Conservation (phyloP, 1,284 basidiomycete species). For the Inonotus hispidus region DNA sequence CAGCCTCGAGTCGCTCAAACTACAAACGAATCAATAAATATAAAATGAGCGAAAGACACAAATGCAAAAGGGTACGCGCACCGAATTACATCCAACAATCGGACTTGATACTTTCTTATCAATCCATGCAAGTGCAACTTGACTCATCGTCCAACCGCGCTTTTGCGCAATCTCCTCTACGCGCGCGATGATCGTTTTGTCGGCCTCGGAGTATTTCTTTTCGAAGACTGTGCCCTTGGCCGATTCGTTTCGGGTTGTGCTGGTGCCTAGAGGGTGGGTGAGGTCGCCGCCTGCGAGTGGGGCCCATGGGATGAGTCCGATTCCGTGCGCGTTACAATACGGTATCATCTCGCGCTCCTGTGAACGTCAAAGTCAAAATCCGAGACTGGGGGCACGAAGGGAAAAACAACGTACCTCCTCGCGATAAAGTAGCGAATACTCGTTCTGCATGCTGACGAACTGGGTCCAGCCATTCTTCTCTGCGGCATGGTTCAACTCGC, state of each 20-base stretch:
- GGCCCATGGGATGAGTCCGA: conserved; percentile 39
- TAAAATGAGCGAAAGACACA: not conserved
- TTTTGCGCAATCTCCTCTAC: conserved; percentile 29
- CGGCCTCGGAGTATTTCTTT: conserved; percentile 24
- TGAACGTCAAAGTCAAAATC: not conserved
- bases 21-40: not conserved
- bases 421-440: conserved; percentile 39
- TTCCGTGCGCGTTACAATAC: conserved; percentile 42
- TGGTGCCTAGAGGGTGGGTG: conserved; percentile 32
- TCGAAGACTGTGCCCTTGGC: conserved; percentile 29
- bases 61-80: not conserved
- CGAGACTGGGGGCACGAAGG: not conserved
- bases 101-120: conserved; percentile 25
- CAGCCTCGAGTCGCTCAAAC: conserved; percentile 15
- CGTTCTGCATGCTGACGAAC: conserved; percentile 38
- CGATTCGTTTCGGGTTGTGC: conserved; percentile 24
- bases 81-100: conserved; percentile 24
- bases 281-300: conserved; percentile 36
- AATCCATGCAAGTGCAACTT: conserved; percentile 29
- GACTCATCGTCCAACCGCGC: conserved; percentile 25
- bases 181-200: conserved; percentile 26
- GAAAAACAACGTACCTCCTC: conserved; percentile 28
- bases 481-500: conserved; percentile 36
- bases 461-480: conserved; percentile 32
- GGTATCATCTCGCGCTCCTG: conserved; percentile 44